Base-by-base conservation (phyloP, 2,329 filamentous ascomycete genomes). In the Chrysoporthe deuterocubensis region DNA sequence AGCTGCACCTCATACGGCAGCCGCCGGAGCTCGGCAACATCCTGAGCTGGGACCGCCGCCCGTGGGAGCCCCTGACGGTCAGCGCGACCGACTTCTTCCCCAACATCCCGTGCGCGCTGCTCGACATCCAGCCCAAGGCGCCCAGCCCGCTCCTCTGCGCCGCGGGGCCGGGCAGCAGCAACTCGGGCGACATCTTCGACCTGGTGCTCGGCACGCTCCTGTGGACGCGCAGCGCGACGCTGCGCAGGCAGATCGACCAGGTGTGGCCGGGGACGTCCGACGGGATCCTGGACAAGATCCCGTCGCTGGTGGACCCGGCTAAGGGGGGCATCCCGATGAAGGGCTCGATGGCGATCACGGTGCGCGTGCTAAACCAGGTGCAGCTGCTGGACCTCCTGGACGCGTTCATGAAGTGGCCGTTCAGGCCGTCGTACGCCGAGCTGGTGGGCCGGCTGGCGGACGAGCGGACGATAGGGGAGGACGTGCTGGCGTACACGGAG, bases 1-100 rank as follows among this genome's bases (percentile, higher is more conserved):
- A 89, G 73, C 76, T 83, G 57, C 84, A 86, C 71, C 71, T 85
- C 18, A 81, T 84, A 73, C 76, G 79, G 62, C 81, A 84, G 76
- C 72, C 81, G 0, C 81, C 83, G 1, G 80, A 84, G 76, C 71
- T 81, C 0, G 81, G 84, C 3, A 85, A 88, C 0, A 73, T 84
- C 0, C 77, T 95, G 3, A 73, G 82, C 37, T 94, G 90, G 88
- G 93, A 97, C 76, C 83, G 85, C 1, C 88, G 94, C 18, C 79
- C 82, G 1, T 89, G 87, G 73, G 92, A 97, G 73, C 91, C 93
- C 0, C 81, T 97, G 18, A 77, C 81, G 34, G 84, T 87, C 2
- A 69, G 81, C 4, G 63, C 78, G 0, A 74, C 84, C 0, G 94
- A 97, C 71, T 90, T 93, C 73, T 92, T 84, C 76, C 93, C 92